phyloP scores from a whole-genome alignment of 2,329 filamentous ascomycete species.

The Fusarium musae region DNA sequence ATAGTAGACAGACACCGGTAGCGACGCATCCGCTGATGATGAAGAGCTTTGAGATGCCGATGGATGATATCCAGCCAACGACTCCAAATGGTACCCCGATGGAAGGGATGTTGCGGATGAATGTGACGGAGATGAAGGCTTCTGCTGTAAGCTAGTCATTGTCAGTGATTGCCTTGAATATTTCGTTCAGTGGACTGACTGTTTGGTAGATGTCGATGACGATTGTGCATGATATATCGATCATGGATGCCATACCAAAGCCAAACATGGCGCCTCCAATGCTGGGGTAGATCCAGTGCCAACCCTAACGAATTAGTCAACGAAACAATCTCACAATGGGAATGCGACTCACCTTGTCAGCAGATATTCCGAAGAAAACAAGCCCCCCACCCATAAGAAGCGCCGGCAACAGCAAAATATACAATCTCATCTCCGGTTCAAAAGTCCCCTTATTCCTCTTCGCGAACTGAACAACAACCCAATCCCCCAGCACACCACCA shows the following conservation, averaged over 20 bases:
- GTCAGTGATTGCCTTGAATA: rapidly evolving
- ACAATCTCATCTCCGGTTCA: conserved; percentile 58
- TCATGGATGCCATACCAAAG: conserved; percentile 52
- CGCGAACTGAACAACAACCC: conserved; percentile 50
- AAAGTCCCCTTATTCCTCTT: conserved; percentile 53
- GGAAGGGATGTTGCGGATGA: conserved; percentile 46
- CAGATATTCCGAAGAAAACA: conserved; percentile 52
- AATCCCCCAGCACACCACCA: conserved; percentile 53
- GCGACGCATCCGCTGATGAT: conserved; percentile 41
- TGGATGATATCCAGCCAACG: conserved; percentile 44
- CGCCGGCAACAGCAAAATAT: conserved; percentile 42
- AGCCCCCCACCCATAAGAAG: conserved; percentile 49
- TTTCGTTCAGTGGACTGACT: not conserved
- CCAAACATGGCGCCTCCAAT: conserved; percentile 51
- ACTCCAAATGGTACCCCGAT: conserved; percentile 46
- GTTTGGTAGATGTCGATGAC: conserved; percentile 50
- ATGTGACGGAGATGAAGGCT: conserved; percentile 47
- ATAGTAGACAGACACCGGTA: conserved; percentile 36
- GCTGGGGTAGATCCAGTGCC: conserved; percentile 55
- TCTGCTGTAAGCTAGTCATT: conserved; percentile 32
- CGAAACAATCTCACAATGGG: too few species aligned
- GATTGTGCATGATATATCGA: conserved; percentile 50
- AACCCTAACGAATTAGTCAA: conserved; percentile 40
- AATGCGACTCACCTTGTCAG: conserved; percentile 41
- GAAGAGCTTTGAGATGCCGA: conserved; percentile 46